Percentiles rank a stretch among this genome's conserved stretches.
Evolutionary conservation across 2,329 filamentous ascomycete genomes (phyloP).

Genomic region (Septoria petroselini): DNA sequence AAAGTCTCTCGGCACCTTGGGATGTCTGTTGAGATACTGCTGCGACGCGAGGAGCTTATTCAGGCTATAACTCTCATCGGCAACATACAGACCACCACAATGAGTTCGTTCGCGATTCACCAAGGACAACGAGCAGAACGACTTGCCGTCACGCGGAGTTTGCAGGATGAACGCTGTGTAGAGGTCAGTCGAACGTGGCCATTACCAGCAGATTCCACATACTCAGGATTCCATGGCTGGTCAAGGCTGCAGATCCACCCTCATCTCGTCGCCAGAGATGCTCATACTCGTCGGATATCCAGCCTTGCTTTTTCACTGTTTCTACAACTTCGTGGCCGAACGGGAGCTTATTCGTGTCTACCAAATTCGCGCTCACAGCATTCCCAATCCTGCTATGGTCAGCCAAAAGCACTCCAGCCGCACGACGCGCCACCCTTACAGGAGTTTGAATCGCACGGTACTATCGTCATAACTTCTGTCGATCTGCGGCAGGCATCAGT

Average conservation of each 20-base stretch:
- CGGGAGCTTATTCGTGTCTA: constrained; percentile 31
- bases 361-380: constrained; percentile 33
- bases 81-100: constrained; percentile 35
- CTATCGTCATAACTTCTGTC: constrained; percentile 39
- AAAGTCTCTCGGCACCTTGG: constrained; percentile 37
- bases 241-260: constrained; percentile 35
- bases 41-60: constrained; percentile 31
- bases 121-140: constrained; percentile 38
- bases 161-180: constrained; percentile 35
- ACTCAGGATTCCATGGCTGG: constrained; percentile 35
- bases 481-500: constrained; percentile 24
- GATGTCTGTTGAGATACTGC: constrained; percentile 36
- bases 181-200: background rate
- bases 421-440: constrained; percentile 25
- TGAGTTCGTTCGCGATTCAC: constrained; percentile 35
- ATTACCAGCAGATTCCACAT: background rate
- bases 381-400: constrained; percentile 23
- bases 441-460: constrained; percentile 37
- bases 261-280: constrained; percentile 38
- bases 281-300: constrained; percentile 37
- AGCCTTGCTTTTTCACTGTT: constrained; percentile 33
- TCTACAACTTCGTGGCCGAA: constrained; percentile 28
- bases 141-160: constrained; percentile 35
- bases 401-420: background rate
- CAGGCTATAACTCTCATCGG: constrained; percentile 33